Evolutionary conservation across 306 rosid genomes (phyloP).

Genomic region (Acacia crassicarpa): DNA sequence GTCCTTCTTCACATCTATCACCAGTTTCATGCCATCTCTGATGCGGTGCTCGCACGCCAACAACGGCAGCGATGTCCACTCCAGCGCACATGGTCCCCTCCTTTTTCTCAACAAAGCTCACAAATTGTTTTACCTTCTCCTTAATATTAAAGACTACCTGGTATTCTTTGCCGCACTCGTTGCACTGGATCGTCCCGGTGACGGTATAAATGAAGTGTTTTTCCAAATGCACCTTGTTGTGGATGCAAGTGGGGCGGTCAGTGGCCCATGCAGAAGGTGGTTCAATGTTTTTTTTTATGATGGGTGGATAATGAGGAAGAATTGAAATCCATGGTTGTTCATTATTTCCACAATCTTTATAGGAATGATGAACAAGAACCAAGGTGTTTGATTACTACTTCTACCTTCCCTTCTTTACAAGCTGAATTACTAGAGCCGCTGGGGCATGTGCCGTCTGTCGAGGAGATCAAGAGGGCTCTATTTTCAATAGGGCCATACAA

Average conservation of each 20-base stretch:
- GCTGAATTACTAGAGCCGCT: no score
- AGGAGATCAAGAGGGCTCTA: no score
- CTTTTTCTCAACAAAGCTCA: background rate
- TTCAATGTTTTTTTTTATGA: background rate
- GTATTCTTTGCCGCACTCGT: constrained; percentile 31
- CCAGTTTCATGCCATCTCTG: constrained; percentile 39
- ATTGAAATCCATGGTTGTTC: no score
- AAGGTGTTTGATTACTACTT: no score
- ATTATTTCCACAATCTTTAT: no score
- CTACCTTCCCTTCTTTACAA: no score
- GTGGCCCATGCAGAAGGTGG: constrained; percentile 63
- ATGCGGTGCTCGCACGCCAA: constrained; percentile 37
- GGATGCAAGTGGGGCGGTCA: constrained; percentile 19
- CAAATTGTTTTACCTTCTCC: background rate
- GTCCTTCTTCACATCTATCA: constrained; percentile 25
- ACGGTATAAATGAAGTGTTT: background rate
- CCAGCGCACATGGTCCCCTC: background rate
- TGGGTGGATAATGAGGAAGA: no score
- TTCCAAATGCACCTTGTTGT: background rate
- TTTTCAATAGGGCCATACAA: no score
- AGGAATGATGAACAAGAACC: no score
- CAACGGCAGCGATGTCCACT: constrained; percentile 44
- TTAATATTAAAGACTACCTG: constrained; percentile 13
- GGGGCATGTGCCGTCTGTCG: no score
- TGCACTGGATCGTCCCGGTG: constrained; percentile 43